Conservation (phyloP, 352 stramenopile genomes). For the Pythium rishiriense region DNA sequence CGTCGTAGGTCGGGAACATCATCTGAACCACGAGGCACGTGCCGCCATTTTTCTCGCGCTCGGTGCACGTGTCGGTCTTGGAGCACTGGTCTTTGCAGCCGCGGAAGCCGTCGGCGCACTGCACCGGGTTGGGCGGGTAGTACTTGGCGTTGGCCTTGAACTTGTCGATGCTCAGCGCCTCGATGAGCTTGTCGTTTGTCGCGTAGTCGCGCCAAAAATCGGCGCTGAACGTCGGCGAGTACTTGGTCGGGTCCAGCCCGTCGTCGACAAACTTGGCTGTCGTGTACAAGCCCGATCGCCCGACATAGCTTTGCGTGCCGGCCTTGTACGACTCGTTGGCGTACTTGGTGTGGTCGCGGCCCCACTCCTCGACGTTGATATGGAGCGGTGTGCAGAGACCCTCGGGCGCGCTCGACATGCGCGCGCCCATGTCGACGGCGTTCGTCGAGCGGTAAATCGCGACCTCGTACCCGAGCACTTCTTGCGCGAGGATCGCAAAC, state of each 20-base stretch:
- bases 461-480: constrained; percentile 25
- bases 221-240: constrained; percentile 24
- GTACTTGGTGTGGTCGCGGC: constrained; percentile 23
- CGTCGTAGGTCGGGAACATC: constrained; percentile 39
- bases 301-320: constrained; percentile 33
- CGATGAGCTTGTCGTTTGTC: constrained; percentile 36
- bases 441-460: constrained; percentile 20
- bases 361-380: constrained; percentile 46
- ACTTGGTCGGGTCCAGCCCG: constrained; percentile 20
- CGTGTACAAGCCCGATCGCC: constrained; percentile 42
- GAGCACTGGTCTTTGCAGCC: constrained; percentile 46
- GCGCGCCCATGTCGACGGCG: constrained; percentile 12
- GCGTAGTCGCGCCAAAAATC: constrained; percentile 51
- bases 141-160: constrained; percentile 34
- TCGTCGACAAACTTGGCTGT: constrained; percentile 38
- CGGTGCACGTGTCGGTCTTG: constrained; percentile 39
- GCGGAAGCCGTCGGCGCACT: constrained; percentile 31
- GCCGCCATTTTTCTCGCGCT: constrained; percentile 27
- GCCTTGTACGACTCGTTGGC: constrained; percentile 31
- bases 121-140: constrained; percentile 30
- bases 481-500: constrained; percentile 33
- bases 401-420: constrained; percentile 32
- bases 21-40: constrained; percentile 41
- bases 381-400: constrained; percentile 42
- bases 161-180: constrained; percentile 3